Base-by-base conservation (phyloP, 1,284 basidiomycete genomes). In the Pterulicium gracile region DNA sequence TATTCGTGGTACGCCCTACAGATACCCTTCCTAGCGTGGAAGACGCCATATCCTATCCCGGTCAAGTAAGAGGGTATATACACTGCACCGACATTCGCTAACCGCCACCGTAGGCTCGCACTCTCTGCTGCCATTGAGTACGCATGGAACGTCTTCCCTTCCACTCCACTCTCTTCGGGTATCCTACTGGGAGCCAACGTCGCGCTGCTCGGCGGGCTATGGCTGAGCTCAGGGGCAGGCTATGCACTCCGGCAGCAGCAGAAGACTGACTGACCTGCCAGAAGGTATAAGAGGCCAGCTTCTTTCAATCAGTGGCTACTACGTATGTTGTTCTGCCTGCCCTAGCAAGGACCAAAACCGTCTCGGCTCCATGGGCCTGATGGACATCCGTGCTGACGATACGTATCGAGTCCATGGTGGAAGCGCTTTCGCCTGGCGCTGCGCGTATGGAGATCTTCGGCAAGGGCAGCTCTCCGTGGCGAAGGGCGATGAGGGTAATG, bases 1-100 rank as follows among this genome's bases (percentile, higher is more conserved):
- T 97, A 97, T 62, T 84, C 88, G 3, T 98, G 95, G 96, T 98
- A 98, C 62, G 91, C 88, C 10, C 86, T 92, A 52, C 90, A 95
- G 55, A 62, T 96, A n/a, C 91, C 93, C 0, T 81, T 95, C 56
- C 65, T 98, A 20, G 67, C 79, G 3, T 93, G 81, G 77, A 76
- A 78, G 55, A 84, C 87, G 3, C 70, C 63, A 46, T 87, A 78
- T 58, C 81, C 81, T 18, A 41, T 75, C 14, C 24, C 65, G 19
- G 4, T 84, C 17, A 84, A 78, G 89, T 90, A 55, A 57, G 77
- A 64, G n/a, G n/a, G n/a, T n/a, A n/a, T n/a, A n/a, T n/a, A n/a
- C n/a, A n/a, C n/a, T n/a, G n/a, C n/a, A 24, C 19, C 24, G 46
- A 34, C 45, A 35, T 45, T 35, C 19, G 24, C 32, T 42, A 22